These are phyloP conservation scores for Solanum lycopersicoides DNA, from an alignment of 257 asterid species.

Conservation along the genomic window DNA sequence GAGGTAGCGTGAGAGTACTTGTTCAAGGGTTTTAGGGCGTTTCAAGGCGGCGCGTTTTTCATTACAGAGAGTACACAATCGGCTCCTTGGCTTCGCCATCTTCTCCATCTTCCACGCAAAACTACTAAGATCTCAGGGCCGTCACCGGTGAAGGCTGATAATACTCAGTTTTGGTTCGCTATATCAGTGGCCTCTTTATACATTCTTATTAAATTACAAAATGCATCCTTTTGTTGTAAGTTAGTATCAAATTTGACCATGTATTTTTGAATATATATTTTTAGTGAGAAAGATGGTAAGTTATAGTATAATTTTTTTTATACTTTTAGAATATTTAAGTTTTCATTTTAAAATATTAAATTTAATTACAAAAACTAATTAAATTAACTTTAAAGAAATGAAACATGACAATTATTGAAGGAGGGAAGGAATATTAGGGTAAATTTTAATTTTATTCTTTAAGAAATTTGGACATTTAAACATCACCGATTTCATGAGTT, in stretches of 20 bases:
- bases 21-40: conserved; percentile 93
- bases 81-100: conserved; percentile 45
- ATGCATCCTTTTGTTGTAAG: neutral
- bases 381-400: no score
- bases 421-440: no score
- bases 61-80: conserved; percentile 56
- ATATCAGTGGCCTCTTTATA: neutral
- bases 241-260: neutral
- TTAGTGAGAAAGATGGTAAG: no score
- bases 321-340: no score
- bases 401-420: neutral
- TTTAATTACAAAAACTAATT: no score
- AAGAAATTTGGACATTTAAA: neutral
- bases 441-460: neutral
- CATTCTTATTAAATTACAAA: neutral
- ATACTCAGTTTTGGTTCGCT: neutral
- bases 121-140: neutral
- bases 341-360: no score
- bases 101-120: conserved; percentile 5
- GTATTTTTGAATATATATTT: neutral
- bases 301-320: no score
- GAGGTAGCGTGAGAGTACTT: conserved; percentile 25
- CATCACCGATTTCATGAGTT: neutral
- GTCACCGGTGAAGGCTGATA: neutral
- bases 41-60: conserved; percentile 69